Percentiles rank a stretch among this genome's conserved stretches.
Conservation (phyloP, 2,329 filamentous ascomycete genomes). For the Fusarium circinatum region DNA sequence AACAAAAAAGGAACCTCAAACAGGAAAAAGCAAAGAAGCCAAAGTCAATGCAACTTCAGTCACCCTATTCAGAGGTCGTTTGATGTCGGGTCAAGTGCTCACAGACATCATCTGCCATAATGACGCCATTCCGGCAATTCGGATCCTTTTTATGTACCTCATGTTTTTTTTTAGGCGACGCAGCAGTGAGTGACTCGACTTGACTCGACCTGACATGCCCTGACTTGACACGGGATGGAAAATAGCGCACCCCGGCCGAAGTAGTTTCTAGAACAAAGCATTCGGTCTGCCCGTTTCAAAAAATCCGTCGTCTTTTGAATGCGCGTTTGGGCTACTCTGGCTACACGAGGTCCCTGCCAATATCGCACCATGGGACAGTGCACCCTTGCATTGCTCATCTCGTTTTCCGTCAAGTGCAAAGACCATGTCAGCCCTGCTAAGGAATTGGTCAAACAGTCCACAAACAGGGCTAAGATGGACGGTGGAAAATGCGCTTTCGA, state of each 20-base stretch:
- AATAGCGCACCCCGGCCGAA: neutral
- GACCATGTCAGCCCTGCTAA: slow-evolving; percentile 18
- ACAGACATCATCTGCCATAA: slow-evolving; percentile 7
- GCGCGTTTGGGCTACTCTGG: neutral
- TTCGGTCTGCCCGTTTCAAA: slow-evolving; percentile 12
- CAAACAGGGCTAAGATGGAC: neutral
- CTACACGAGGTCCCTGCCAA: neutral
- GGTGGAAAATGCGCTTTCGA: neutral
- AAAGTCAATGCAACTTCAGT: neutral
- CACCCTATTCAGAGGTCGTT: neutral
- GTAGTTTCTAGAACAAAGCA: neutral
- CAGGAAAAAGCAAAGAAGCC: neutral
- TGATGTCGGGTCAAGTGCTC: neutral
- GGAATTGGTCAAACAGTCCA: neutral
- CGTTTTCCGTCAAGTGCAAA: neutral
- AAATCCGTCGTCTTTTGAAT: neutral
- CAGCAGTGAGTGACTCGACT: neutral
- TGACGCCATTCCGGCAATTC: slow-evolving; percentile 14
- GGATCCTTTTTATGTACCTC: neutral
- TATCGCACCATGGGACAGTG: neutral
- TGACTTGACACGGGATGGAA: neutral
- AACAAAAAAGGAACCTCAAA: slow-evolving; percentile 4
- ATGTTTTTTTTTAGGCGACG: neutral
- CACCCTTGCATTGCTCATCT: neutral
- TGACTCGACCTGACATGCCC: neutral